A percentile compares a stretch with the other conserved stretches of the same genome.
Conservation (phyloP, 257 asterid species). For the Ilex aquifolium region DNA sequence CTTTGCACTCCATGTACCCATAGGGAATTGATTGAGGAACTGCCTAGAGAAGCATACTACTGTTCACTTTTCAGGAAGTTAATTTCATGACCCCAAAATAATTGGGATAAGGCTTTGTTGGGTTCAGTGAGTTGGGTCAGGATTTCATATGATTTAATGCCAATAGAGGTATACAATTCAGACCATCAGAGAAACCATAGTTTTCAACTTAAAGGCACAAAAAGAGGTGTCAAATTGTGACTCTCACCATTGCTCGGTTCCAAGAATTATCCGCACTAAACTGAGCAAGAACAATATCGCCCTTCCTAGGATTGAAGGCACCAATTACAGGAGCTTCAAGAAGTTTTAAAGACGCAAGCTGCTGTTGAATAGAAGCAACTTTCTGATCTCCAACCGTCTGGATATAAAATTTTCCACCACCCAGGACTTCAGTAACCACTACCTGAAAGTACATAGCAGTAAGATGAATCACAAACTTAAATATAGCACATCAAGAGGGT, state of each 20-base stretch:
- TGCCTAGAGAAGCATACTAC: too few species aligned
- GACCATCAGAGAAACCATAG: too few species aligned
- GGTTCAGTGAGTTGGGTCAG: too few species aligned
- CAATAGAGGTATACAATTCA: too few species aligned
- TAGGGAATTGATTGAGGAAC: too few species aligned
- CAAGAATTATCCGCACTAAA: constrained; percentile 88
- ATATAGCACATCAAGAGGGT: not conserved
- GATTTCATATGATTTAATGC: too few species aligned
- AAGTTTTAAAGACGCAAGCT: constrained; percentile 69
- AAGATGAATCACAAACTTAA: not conserved
- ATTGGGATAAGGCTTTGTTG: too few species aligned
- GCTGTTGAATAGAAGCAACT: constrained; percentile 69
- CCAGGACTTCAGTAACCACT: constrained; percentile 79
- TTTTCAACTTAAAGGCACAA: not conserved
- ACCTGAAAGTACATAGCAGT: constrained; percentile 35
- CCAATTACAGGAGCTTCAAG: constrained; percentile 87
- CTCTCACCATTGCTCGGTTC: constrained; percentile 96
- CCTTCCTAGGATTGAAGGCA: constrained; percentile 81
- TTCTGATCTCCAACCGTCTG: constrained; percentile 85
- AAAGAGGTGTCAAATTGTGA: constrained; percentile 3
- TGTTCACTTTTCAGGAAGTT: too few species aligned
- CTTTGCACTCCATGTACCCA: too few species aligned
- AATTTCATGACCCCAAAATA: too few species aligned
- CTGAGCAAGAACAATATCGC: constrained; percentile 83
- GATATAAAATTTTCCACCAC: constrained; percentile 84